phyloP scores from a whole-genome alignment of 371 early-diverging fungal genomes.

The Rhizopus microsporus region DNA sequence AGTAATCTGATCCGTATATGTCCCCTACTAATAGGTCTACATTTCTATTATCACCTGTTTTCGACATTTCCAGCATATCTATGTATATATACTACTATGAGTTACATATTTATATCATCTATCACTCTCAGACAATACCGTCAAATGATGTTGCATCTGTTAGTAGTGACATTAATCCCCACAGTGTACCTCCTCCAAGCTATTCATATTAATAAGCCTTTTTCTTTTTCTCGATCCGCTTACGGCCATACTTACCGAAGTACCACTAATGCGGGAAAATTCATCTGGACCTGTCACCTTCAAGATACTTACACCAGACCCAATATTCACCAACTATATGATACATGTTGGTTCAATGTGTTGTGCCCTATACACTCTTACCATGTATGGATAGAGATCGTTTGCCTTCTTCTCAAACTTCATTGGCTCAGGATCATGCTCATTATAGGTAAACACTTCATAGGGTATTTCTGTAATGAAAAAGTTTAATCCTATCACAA shows the following conservation, averaged over 20 bases:
- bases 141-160: conserved; percentile 87
- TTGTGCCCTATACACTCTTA: conserved; percentile 20
- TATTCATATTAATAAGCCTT: conserved; percentile 15
- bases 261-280: conserved; percentile 89
- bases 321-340: conserved; percentile 83
- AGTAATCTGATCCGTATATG: conserved; percentile 92
- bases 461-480: conserved; percentile 90
- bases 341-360: not conserved
- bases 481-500: conserved; percentile 77
- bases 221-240: not conserved
- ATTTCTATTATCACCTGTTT: conserved; percentile 89
- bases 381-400: conserved; percentile 82
- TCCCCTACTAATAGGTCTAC: conserved; percentile 96
- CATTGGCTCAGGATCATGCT: conserved; percentile 68
- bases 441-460: conserved; percentile 94
- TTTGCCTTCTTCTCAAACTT: conserved; percentile 75
- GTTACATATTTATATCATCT: not conserved
- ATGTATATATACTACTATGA: not conserved
- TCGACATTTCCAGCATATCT: conserved; percentile 94
- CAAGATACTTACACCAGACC: conserved; percentile 87
- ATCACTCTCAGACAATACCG: conserved; percentile 39
- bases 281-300: conserved; percentile 80
- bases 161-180: conserved; percentile 90
- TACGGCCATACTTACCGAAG: conserved; percentile 62
- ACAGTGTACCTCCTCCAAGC: conserved; percentile 97